phyloP scores from a whole-genome alignment of 2,329 filamentous ascomycete genomes.

The Stagonosporopsis rhizophila region DNA sequence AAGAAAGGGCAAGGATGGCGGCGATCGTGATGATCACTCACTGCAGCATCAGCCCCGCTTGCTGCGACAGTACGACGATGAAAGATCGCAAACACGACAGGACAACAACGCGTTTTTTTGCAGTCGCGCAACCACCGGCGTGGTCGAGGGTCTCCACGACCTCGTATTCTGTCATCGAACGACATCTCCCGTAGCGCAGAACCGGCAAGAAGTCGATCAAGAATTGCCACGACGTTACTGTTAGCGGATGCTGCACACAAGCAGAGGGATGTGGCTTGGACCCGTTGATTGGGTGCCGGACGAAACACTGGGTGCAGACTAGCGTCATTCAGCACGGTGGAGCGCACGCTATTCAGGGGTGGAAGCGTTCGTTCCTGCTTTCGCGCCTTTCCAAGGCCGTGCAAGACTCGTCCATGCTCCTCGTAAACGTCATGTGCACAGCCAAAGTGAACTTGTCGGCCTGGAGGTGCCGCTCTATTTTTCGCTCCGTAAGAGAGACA shows the following conservation, averaged over 20 bases:
- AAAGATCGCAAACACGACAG: slow-evolving; percentile 12
- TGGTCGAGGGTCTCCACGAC: slow-evolving; percentile 6
- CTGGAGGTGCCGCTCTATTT: slow-evolving; percentile 34
- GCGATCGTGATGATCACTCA: slow-evolving; percentile 38
- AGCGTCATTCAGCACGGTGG: slow-evolving; percentile 14
- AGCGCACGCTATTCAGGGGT: slow-evolving; percentile 17
- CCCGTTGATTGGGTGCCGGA: slow-evolving; percentile 13
- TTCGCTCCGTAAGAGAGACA: slow-evolving; percentile 33
- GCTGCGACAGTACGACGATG: slow-evolving; percentile 28
- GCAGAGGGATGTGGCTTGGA: slow-evolving; percentile 10
- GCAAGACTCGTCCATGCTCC: slow-evolving; percentile 37
- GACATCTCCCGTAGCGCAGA: slow-evolving; percentile 18
- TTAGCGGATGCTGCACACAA: slow-evolving; percentile 15
- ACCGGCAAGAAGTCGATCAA: slow-evolving; percentile 19
- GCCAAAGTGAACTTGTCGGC: slow-evolving; percentile 25
- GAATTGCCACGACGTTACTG: slow-evolving; percentile 37
- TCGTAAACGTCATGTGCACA: slow-evolving; percentile 47
- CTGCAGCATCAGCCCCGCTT: slow-evolving; percentile 29
- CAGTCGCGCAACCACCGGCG: neutral
- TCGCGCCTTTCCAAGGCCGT: slow-evolving; percentile 30
- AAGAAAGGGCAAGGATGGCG: slow-evolving; percentile 39
- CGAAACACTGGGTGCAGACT: slow-evolving; percentile 18
- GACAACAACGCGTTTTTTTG: neutral
- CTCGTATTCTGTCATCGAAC: slow-evolving; percentile 16
- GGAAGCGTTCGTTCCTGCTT: slow-evolving; percentile 20